These are phyloP conservation scores for Talaromyces thailandensis DNA, from an alignment of 495 filamentous ascomycete genomes.

Conservation along the genomic window DNA sequence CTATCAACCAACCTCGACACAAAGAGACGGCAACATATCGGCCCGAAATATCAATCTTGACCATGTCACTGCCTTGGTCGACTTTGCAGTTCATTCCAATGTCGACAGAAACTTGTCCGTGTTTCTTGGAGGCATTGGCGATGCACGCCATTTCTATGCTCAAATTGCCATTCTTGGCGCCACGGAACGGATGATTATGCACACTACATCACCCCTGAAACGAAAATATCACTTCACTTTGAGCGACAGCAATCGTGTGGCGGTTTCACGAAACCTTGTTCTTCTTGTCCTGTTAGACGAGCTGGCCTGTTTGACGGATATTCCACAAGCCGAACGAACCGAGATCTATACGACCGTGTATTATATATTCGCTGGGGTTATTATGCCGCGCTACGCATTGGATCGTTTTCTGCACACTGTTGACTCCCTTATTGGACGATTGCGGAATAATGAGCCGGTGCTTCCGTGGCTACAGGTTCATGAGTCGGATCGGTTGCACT, in stretches of 20 bases:
- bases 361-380: neutral
- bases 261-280: neutral
- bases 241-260: neutral
- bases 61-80: conserved; percentile 2
- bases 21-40: neutral
- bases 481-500: neutral
- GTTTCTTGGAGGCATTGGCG: conserved; percentile 26
- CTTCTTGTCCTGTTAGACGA: conserved; percentile 3
- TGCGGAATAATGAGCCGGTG: neutral
- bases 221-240: neutral
- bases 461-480: neutral
- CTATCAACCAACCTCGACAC: neutral
- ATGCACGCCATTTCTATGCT: conserved; percentile 77
- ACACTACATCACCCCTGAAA: neutral
- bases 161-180: conserved; percentile 54
- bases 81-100: neutral
- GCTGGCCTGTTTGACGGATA: neutral
- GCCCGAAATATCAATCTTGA: neutral
- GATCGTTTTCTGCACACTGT: neutral
- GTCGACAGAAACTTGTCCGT: neutral
- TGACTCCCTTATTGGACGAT: neutral
- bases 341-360: conserved; percentile 5
- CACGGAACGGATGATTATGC: conserved; percentile 2
- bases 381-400: conserved; percentile 1
- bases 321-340: neutral